Evolutionary conservation across 2,329 filamentous ascomycete genomes (phyloP), one percentile per base, ranked within the genome.

Genomic region (Keithomyces neogunnii): DNA sequence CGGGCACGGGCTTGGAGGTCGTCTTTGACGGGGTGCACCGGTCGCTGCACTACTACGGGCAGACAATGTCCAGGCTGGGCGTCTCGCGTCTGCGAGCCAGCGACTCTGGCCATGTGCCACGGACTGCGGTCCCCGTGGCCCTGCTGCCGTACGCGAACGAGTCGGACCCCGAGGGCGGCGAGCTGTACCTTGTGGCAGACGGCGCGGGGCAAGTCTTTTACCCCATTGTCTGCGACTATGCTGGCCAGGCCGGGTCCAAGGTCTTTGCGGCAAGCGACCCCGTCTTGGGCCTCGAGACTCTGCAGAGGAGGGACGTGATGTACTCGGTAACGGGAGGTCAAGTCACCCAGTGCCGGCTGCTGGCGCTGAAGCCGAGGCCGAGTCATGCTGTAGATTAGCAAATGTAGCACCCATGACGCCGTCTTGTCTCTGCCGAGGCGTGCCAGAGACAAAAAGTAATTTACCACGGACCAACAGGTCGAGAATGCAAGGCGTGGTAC

Each of bases 1-100:
- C 50, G 4, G 51, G 28, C 4, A 10, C 48, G 11, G 49, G 57
- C 0, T 55, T 59, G 9, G 52, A 53, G 5, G 50, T 64, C 9
- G 55, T 60, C 30, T 55, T 47, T 6, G 62, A 64, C 44, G 62
- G 57, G 31, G 51, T 51, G 3, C 48, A 51, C 5, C 55, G 60
- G n/a, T 46, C 63, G 8, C 57, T 68, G 57, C 63, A 68, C 56
- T 68, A 66, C 60, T 67, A 66, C 57, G 54, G 53, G 19, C 56
- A 67, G 51, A 62, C 63, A 49, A 68, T 69, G 64, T 50, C 50
- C 11, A 49, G 43, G 4, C 42, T 61, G 5, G 64, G 65, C n/a
- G 64, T 68, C 5, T 63, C 58, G 2, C 62, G 63, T 3, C 55
- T 69, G 5, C 60, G 64, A 5, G 50, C 60, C 33, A 57, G 59